A percentile compares a stretch with the other conserved stretches of the same genome.
These are phyloP conservation scores for Neonectria faginata DNA, from an alignment of 2,329 filamentous ascomycete species.

Conservation along the genomic window DNA sequence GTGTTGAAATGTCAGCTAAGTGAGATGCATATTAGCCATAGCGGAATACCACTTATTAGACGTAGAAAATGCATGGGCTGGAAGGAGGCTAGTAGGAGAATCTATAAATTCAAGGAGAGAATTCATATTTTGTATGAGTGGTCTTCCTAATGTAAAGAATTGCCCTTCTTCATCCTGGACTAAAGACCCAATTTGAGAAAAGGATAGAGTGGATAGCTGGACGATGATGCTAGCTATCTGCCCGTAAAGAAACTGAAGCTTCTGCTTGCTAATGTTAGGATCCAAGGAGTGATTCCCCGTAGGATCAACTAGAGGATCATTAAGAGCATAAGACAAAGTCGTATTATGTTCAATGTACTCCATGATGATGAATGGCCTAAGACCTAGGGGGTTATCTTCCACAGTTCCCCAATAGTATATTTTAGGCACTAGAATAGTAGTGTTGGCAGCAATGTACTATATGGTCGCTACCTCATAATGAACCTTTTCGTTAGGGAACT, in stretches of 20 bases:
- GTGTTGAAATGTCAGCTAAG: too few species aligned
- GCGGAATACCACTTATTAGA: too few species aligned
- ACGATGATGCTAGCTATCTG: conserved; percentile 57
- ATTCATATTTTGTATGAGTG: conserved; percentile 52
- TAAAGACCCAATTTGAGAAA: conserved; percentile 54
- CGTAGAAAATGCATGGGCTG: too few species aligned
- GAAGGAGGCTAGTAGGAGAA: too few species aligned
- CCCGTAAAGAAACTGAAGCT: conserved; percentile 51
- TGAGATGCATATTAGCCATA: too few species aligned
- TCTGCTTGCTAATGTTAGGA: conserved; percentile 48
- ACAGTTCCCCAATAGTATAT: conserved; percentile 48
- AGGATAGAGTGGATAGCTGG: conserved; percentile 51
- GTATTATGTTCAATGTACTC: conserved; percentile 49
- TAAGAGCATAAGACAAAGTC: conserved; percentile 46
- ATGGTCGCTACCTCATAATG: conserved; percentile 52
- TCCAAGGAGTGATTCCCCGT: conserved; percentile 49
- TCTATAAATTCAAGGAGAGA: too few species aligned
- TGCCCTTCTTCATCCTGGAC: conserved; percentile 39
- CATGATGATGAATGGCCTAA: conserved; percentile 55
- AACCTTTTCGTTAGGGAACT: conserved; percentile 53
- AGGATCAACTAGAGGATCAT: conserved; percentile 38
- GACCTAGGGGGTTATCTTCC: conserved; percentile 48
- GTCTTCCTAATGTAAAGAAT: conserved; percentile 45
- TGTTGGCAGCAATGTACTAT: conserved; percentile 48
- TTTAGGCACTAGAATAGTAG: conserved; percentile 51